Conservation (phyloP, 2,329 filamentous ascomycete genomes). For the Pezicula radicicola region DNA sequence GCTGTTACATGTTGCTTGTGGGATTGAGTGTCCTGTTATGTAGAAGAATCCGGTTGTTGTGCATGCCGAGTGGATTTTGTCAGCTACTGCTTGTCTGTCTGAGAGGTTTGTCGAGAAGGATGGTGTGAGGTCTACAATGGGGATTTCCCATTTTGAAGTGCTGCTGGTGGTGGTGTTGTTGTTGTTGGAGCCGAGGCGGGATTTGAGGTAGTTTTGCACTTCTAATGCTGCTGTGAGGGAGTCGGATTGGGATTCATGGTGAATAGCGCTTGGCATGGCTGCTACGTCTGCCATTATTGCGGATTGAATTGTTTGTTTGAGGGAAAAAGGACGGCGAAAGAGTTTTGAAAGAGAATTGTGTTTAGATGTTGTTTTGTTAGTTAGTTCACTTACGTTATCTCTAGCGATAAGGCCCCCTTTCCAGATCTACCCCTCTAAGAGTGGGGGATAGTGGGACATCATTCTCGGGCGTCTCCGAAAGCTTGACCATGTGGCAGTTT, state of each 20-base stretch:
- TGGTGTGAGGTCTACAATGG: constrained; percentile 25
- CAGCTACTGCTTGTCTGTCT: constrained; percentile 21
- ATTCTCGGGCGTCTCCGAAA: too few species aligned
- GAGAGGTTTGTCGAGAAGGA: constrained; percentile 23
- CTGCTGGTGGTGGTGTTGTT: constrained; percentile 6
- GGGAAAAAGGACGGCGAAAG: neutral
- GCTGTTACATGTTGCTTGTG: constrained; percentile 34
- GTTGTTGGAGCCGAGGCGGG: constrained; percentile 13
- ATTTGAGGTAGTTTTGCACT: constrained; percentile 22
- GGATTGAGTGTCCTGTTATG: constrained; percentile 44
- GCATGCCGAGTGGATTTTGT: constrained; percentile 24
- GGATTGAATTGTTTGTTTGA: neutral
- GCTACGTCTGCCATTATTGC: neutral
- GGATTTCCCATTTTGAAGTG: constrained; percentile 22
- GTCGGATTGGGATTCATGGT: neutral
- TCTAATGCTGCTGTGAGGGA: constrained; percentile 21
- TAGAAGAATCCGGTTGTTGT: constrained; percentile 28
- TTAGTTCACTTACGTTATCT: neutral
- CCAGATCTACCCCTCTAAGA: neutral
- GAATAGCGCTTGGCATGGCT: neutral
- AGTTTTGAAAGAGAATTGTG: neutral
- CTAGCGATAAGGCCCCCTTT: neutral
- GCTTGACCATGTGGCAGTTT: too few species aligned
- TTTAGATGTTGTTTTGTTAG: neutral
- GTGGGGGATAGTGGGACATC: neutral